Base-by-base conservation (phyloP, 1,139 yeast species). In the Taphrina wiesneri region DNA sequence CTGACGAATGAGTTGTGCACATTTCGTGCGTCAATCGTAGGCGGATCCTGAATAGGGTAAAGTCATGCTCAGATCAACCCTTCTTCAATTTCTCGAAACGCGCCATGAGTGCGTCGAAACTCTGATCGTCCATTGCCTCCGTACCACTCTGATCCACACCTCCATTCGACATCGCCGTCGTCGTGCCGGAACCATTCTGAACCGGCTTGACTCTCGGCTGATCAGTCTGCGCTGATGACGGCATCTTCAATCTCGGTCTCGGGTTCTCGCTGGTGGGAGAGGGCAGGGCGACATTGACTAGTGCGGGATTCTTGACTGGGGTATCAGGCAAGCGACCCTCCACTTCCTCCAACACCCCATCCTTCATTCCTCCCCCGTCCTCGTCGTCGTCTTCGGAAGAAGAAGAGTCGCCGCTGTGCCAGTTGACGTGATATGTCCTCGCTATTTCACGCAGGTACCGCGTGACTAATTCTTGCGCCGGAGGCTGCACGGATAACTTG, bases 361-460 rank as follows among this genome's bases (percentile, higher is more conserved):
- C 52, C 17, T 63, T 65, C 2, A 46, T 47, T 25, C 63, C 67
- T 1, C 66, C 63, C 2, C 66, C 49, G 5, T 47, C 62, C 41
- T 68, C 68, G 23, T 63, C 67, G 17, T 67, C 68, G 32, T 65
- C 75, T 1, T 73, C 74, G n/a, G 70, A 76, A 54, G 72, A 75
- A 6, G 73, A 75, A 11, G 72, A 74, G 17, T 63, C 70, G 21
- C 68, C 68, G 21, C 62, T 61, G 45, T 61, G 67, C 73, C 84
- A 90, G 0, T 92, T 90, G 1, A 86, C 95, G 51, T 82, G 82
- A 74, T 91, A 91, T 0, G 96, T 89, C 68, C 81, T 80, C 0
- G 96, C 96, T 69, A 91, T 90, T 73, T 91, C 97, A 67, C 83
- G 79, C 69, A 91, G 78, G 73, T 91, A 91, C 68, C 88, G 76